A percentile compares a stretch with the other conserved stretches of the same genome.
These are phyloP conservation scores for Phytophthora multivora DNA, from an alignment of 352 stramenopile species.

Conservation along the genomic window DNA sequence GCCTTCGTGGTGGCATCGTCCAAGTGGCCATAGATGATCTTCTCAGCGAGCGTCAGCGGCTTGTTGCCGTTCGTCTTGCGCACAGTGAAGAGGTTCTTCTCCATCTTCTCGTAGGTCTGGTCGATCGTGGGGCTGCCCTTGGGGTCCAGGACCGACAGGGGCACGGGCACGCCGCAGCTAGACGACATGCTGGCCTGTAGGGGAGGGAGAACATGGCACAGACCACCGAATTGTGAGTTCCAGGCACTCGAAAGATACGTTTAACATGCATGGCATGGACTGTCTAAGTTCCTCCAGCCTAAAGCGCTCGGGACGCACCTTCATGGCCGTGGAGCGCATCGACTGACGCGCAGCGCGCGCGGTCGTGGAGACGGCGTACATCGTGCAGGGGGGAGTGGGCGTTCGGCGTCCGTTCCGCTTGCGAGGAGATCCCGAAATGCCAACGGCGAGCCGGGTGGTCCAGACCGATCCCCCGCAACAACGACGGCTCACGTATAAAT, in stretches of 20 bases:
- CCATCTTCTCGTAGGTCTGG: slow-evolving; percentile 93
- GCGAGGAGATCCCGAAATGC: slow-evolving; percentile 85
- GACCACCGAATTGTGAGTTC: slow-evolving; percentile 19
- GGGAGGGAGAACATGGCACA: slow-evolving; percentile 4
- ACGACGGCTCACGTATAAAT: slow-evolving; percentile 21
- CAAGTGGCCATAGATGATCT: slow-evolving; percentile 96
- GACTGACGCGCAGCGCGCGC: slow-evolving; percentile 68
- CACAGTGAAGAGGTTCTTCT: slow-evolving; percentile 89
- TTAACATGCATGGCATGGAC: slow-evolving; percentile 16
- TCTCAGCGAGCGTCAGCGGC: slow-evolving; percentile 92
- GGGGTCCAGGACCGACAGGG: slow-evolving; percentile 90
- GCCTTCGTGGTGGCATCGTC: slow-evolving; percentile 85
- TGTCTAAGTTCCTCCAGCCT: not conserved
- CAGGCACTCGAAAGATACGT: slow-evolving; percentile 9
- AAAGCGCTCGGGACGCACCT: slow-evolving; percentile 37
- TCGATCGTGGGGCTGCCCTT: slow-evolving; percentile 92
- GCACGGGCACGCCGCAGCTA: slow-evolving; percentile 74
- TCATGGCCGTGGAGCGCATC: slow-evolving; percentile 65
- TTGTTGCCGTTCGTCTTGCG: slow-evolving; percentile 91
- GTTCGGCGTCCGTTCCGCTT: slow-evolving; percentile 37
- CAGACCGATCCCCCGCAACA: slow-evolving; percentile 19
- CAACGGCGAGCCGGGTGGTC: slow-evolving; percentile 19
- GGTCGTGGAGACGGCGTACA: slow-evolving; percentile 69
- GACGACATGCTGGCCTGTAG: slow-evolving; percentile 70
- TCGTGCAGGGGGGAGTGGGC: slow-evolving; percentile 20